phyloP scores from a whole-genome alignment of 2,329 filamentous ascomycete species.

The Trichothecium sympodiale region DNA sequence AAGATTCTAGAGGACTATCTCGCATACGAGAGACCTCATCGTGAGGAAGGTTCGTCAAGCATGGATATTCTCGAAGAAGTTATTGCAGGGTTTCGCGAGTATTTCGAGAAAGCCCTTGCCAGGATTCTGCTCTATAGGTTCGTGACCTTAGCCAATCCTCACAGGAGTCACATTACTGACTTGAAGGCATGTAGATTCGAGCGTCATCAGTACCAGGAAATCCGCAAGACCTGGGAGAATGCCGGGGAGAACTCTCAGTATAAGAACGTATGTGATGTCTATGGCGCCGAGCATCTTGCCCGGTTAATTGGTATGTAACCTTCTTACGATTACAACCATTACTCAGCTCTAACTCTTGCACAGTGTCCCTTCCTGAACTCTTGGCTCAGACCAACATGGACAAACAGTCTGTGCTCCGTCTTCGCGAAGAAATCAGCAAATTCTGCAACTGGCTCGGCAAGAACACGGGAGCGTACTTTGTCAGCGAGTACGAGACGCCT shows the following conservation, averaged over 20 bases:
- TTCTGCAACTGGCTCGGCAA: slow-evolving; percentile 78
- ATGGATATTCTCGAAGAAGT: slow-evolving; percentile 85
- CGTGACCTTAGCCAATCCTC: no score
- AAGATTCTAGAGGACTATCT: slow-evolving; percentile 75
- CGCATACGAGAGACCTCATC: slow-evolving; percentile 55
- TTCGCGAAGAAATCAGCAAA: slow-evolving; percentile 80
- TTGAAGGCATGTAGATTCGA: slow-evolving; percentile 55
- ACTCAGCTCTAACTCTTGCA: neutral
- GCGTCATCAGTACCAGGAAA: slow-evolving; percentile 72
- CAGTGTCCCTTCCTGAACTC: slow-evolving; percentile 84
- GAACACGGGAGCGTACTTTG: slow-evolving; percentile 68
- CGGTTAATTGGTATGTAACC: slow-evolving; percentile 67
- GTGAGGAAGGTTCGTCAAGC: slow-evolving; percentile 55
- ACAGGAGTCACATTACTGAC: neutral
- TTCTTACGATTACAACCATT: neutral
- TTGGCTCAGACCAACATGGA: slow-evolving; percentile 99
- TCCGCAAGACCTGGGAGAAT: slow-evolving; percentile 59
- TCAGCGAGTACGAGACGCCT: slow-evolving; percentile 63
- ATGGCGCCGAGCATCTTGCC: slow-evolving; percentile 85
- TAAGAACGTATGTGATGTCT: slow-evolving; percentile 69
- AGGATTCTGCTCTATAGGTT: slow-evolving; percentile 78
- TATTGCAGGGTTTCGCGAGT: slow-evolving; percentile 74
- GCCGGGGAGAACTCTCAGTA: slow-evolving; percentile 52
- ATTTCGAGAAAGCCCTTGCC: slow-evolving; percentile 85
- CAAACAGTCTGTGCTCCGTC: slow-evolving; percentile 72